phyloP scores from a whole-genome alignment of 2,329 filamentous ascomycete genomes.

The Aspergillus piperis region DNA sequence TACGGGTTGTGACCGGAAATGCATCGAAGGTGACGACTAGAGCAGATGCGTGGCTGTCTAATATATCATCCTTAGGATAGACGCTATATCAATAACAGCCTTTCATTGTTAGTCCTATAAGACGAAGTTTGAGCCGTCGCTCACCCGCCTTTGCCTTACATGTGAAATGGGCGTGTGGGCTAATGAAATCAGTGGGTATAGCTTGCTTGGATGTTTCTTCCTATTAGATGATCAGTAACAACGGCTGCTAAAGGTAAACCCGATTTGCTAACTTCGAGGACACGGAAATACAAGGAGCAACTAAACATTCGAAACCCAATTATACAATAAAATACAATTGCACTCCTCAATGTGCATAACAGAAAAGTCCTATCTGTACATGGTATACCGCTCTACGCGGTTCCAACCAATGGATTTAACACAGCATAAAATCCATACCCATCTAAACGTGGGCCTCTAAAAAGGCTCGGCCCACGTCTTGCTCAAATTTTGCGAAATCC shows the following conservation, averaged over 20 bases:
- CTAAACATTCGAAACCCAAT: constrained; percentile 15
- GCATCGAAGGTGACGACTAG: background rate
- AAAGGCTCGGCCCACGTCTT: background rate
- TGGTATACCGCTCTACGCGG: constrained; percentile 19
- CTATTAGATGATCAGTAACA: background rate
- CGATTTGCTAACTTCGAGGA: background rate
- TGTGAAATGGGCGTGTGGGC: too few relatives aligned
- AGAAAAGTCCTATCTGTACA: constrained; percentile 37
- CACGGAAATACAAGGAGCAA: background rate
- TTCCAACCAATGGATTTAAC: constrained; percentile 23
- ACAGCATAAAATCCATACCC: constrained; percentile 13
- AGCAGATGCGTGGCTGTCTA: background rate
- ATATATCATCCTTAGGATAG: background rate
- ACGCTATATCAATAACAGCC: background rate
- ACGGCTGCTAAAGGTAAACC: too few relatives aligned
- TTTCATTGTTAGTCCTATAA: background rate
- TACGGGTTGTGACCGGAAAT: background rate
- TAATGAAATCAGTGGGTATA: too few relatives aligned
- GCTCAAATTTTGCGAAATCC: background rate
- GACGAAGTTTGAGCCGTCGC: too few relatives aligned
- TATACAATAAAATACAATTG: constrained; percentile 39
- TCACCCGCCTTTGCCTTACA: too few relatives aligned
- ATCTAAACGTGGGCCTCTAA: background rate
- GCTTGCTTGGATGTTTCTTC: too few relatives aligned
- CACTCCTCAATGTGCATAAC: constrained; percentile 25